These are phyloP conservation scores for Parsonsia alboflavescens DNA, from an alignment of 257 asterid species.

Conservation along the genomic window DNA sequence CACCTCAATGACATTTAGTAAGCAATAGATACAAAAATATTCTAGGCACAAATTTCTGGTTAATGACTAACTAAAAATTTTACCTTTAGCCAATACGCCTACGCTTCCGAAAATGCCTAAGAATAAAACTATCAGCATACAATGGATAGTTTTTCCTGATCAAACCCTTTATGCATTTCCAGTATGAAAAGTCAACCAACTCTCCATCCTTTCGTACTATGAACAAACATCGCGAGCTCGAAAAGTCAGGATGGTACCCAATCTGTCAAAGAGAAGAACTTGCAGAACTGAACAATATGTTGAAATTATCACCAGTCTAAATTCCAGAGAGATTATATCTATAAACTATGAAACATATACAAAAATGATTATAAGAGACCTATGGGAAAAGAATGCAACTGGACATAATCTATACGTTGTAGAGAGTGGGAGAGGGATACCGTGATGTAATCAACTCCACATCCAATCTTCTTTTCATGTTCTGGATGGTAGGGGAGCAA, in stretches of 20 bases:
- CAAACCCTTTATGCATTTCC: constrained; percentile 97
- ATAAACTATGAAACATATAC: background rate
- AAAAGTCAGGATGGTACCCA: constrained; percentile 91
- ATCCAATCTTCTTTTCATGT: constrained; percentile 63
- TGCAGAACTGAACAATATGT: constrained; percentile 3
- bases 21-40: constrained; percentile 16
- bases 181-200: constrained; percentile 81
- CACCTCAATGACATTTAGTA: constrained; percentile 5
- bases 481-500: constrained; percentile 83
- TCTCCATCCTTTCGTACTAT: constrained; percentile 89
- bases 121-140: constrained; percentile 83
- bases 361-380: background rate
- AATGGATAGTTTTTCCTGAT: constrained; percentile 85
- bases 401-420: background rate
- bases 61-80: constrained; percentile 7
- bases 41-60: constrained; percentile 10
- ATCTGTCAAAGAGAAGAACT: constrained; percentile 42
- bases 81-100: constrained; percentile 48
- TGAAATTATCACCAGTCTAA: background rate
- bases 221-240: constrained; percentile 75
- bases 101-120: constrained; percentile 71
- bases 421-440: constrained; percentile 12
- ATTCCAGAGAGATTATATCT: background rate
- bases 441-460: constrained; percentile 62
- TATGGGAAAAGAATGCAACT: background rate